These are phyloP conservation scores for Pyracantha coccinea DNA, from an alignment of 331 rosid species.

Conservation along the genomic window DNA sequence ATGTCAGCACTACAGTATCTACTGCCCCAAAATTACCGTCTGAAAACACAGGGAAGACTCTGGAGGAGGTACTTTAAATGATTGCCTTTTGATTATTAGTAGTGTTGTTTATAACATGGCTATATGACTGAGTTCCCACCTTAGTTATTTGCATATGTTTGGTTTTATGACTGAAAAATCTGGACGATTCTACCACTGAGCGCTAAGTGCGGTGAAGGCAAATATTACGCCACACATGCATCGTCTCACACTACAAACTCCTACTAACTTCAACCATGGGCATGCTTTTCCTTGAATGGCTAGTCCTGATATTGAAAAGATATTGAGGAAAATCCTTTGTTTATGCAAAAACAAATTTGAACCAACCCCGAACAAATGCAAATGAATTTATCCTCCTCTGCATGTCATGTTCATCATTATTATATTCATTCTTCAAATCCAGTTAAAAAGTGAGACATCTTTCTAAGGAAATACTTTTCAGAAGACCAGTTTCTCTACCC, in stretches of 20 bases:
- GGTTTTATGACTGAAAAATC: not conserved
- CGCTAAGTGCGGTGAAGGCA: not conserved
- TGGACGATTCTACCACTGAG: not conserved
- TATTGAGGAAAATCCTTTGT: not conserved
- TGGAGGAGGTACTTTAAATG: conserved; percentile 67
- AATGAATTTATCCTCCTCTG: not conserved
- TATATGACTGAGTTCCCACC: not conserved
- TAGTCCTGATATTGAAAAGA: not conserved
- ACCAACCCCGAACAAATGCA: not conserved
- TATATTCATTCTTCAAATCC: not conserved
- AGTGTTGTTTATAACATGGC: not conserved
- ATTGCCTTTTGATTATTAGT: not conserved
- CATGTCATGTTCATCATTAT: not conserved
- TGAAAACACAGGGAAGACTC: conserved; percentile 89
- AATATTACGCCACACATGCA: not conserved
- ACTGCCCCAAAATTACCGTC: conserved; percentile 73
- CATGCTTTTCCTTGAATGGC: not conserved
- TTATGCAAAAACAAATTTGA: not conserved
- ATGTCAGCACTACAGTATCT: conserved; percentile 41
- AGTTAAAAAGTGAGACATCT: not conserved
- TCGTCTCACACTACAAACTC: not conserved
- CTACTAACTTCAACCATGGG: not conserved
- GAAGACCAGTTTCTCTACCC: not conserved
- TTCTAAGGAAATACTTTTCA: not conserved
- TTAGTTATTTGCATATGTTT: not conserved